These are phyloP conservation scores for Raphidocelis subcapitata DNA, from an alignment of 139 green algal species.

Conservation along the genomic window DNA sequence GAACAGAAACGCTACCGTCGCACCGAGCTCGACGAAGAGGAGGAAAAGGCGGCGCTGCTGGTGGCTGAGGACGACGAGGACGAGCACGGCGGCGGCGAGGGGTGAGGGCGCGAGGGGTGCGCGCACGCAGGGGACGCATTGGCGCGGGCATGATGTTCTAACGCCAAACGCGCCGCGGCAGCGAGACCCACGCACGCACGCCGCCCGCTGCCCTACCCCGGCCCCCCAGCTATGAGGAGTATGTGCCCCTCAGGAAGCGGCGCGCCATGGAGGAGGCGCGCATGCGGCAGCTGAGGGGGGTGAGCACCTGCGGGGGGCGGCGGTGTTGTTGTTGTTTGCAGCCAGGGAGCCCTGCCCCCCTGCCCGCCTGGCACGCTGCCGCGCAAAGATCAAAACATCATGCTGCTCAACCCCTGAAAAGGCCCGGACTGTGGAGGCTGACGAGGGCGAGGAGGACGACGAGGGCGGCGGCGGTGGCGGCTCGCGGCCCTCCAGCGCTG, in stretches of 20 bases:
- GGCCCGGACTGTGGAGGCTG: not conserved
- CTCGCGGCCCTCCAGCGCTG: not conserved
- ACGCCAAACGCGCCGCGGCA: not conserved
- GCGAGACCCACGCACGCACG: not conserved
- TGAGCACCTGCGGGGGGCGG: not conserved
- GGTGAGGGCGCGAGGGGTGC: not conserved
- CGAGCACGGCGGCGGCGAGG: slow-evolving; percentile 19
- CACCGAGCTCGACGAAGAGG: slow-evolving; percentile 68
- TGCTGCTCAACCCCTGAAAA: slow-evolving; percentile 4
- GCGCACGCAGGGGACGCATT: not conserved
- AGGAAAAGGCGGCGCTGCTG: slow-evolving; percentile 36
- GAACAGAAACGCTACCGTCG: slow-evolving; percentile 61
- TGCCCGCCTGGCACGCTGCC: not conserved
- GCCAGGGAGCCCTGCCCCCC: not conserved
- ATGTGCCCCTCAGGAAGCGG: slow-evolving; percentile 87
- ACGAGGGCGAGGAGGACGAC: not conserved
- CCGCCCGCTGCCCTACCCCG: not conserved
- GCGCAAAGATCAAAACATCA: not conserved
- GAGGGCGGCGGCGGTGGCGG: not conserved
- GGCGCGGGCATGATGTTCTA: not conserved
- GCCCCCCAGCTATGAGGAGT: slow-evolving; percentile 66
- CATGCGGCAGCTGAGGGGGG: slow-evolving; percentile 48
- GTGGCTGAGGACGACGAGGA: slow-evolving; percentile 43
- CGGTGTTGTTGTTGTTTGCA: not conserved
- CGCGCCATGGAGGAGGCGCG: slow-evolving; percentile 67